Evolutionary conservation across 208 protist species (phyloP), one percentile per base, ranked within the genome.

Genomic region (Blastocrithidia nonstop): DNA sequence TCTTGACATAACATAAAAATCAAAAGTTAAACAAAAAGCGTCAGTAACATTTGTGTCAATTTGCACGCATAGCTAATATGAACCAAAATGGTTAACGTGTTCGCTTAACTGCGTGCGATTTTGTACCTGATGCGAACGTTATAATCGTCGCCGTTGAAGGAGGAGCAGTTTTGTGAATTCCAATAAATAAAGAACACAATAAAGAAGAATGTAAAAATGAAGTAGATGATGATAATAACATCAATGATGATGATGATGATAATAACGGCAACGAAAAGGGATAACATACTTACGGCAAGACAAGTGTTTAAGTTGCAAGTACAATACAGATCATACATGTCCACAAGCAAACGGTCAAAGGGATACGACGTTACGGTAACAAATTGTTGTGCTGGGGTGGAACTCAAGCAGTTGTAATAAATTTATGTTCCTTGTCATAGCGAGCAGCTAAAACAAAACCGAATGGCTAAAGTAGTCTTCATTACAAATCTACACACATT

Each of bases 321-420:
- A n/a, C n/a, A n/a, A n/a, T n/a, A n/a, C n/a, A n/a, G n/a, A n/a
- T 67, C 2, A 27, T 90, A 6, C 66, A 77, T 40, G 58, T 71
- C 28, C 60, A 74, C 50, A 55, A 39, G 38, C 45, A 66, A 13
- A 53, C 66, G 26, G 55, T 90, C 8, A 59, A 65, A 28, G 70
- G 67, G 5, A 43, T 90, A 48, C 41, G 36, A 8, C 46, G 59
- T 20, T 63, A 69, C 36, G 59, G 57, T 23, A 42, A 48, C 24
- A 62, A 66, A 45, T 51, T 90, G 24, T 57, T 90, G 1, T 71
- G 56, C 24, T 90, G 75, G 72, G 79, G 81, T 25, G 64, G 76
- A 29, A 60, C 50, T 9, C 72, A 84, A 37, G 62, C 61, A 4
- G 54, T 72, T 13, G 49, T 90, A 28, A 42, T 86, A 4, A 67